Base-by-base conservation (phyloP, 768 basidiomycete genomes). In the Amanita rimosa region DNA sequence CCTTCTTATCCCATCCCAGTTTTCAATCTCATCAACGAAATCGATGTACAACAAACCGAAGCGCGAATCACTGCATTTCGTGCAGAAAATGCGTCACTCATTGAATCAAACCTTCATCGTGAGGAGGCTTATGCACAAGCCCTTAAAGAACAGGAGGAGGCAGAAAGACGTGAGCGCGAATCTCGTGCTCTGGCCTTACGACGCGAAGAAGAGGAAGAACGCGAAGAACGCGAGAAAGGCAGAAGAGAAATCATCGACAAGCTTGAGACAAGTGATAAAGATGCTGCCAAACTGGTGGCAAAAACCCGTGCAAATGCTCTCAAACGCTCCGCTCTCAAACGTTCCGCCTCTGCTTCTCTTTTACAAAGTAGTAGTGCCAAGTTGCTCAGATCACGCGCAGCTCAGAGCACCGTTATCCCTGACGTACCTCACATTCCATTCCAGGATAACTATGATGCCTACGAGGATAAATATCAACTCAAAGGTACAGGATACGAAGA, bases 21-120 rank as follows among this genome's bases (percentile, higher is more conserved):
- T 4, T 97, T 95, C 71, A 97, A 98, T 63, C 81, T 98, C 29
- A 92, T 97, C 49, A 84, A 96, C 54, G 86, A 90, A 24, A 76
- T 94, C 39, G 83, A 96, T 51, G 61, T 91, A 17, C 63, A 75
- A 4, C 72, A 80, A 56, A 97, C 93, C 0, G 93, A 98, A 67
- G 79, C 78, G 6, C 81, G 87, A 16, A 86, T 99, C 53, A 74
- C 76, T 2, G 73, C 74, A 37, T 90, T 88, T 63, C 82, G 84
- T 36, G 75, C 73, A 21, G 83, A 88, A 57, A 97, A 97, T 58
- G 84, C 85, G 1, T 76, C 79, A 0, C 67, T 85, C 21, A 97
- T 91, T 44, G 84, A 88, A 53, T 74, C 85, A 44, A 98, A 98
- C 64, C 63, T 80, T 24, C 83, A 87, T 56, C 79, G 87, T 31